Conservation (phyloP, 1,139 yeast species). For the Pichia kudriavzevii region DNA sequence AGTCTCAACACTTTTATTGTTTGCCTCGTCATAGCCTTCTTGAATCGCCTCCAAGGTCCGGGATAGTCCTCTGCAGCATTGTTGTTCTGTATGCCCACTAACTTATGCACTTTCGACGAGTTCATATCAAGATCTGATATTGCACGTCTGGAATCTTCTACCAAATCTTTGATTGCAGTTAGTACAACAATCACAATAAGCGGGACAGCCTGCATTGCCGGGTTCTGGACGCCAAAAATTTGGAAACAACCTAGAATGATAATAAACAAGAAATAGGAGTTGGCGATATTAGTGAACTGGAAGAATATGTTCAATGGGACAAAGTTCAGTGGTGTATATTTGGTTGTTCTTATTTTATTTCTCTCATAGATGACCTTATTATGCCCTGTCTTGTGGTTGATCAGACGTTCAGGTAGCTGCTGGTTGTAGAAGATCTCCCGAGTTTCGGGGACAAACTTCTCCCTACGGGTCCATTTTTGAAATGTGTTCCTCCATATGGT, state of each 20-base stretch:
- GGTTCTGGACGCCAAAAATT: constrained; percentile 53
- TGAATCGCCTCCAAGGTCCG: constrained; percentile 46
- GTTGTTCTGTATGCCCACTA: constrained; percentile 33
- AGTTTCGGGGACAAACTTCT: too few species aligned
- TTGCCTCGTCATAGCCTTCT: constrained; percentile 34
- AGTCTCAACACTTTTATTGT: constrained; percentile 24
- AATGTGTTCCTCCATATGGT: background rate
- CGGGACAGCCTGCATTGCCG: constrained; percentile 50
- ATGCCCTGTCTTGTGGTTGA: constrained; percentile 22
- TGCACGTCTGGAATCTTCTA: constrained; percentile 51
- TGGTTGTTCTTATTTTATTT: constrained; percentile 54
- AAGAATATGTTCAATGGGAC: constrained; percentile 44
- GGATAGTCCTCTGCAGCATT: constrained; percentile 42
- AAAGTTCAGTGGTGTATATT: constrained; percentile 50
- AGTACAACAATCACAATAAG: constrained; percentile 49
- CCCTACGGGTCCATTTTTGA: constrained; percentile 9
- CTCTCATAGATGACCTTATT: constrained; percentile 34
- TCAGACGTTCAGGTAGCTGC: constrained; percentile 24
- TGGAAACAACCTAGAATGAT: constrained; percentile 45
- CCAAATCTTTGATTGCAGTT: constrained; percentile 50
- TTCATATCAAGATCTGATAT: constrained; percentile 47
- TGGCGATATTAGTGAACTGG: constrained; percentile 51
- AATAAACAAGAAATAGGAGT: constrained; percentile 44
- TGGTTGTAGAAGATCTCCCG: constrained; percentile 25
- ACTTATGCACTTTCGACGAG: constrained; percentile 42